A percentile compares a stretch with the other conserved stretches of the same genome.
These are phyloP conservation scores for Penicillium sp. DNA, from an alignment of 2,329 filamentous ascomycete species.

Conservation along the genomic window DNA sequence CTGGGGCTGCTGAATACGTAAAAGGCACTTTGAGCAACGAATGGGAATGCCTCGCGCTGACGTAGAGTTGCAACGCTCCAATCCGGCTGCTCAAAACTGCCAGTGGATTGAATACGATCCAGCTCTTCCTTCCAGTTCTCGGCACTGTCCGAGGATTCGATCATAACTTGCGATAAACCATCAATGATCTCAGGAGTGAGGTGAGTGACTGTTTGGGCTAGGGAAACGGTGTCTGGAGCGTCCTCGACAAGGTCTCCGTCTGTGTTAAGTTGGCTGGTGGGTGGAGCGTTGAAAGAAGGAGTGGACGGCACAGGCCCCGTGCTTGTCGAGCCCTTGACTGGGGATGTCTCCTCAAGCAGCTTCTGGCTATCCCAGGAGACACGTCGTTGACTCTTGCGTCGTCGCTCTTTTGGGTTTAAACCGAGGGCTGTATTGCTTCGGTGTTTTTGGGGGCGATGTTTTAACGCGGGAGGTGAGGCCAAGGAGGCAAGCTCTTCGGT, in stretches of 20 bases:
- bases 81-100: slow-evolving; percentile 37
- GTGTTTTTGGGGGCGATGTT: slow-evolving; percentile 41
- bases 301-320: background rate
- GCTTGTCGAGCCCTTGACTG: slow-evolving; percentile 13
- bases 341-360: slow-evolving; percentile 28
- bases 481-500: slow-evolving; percentile 28
- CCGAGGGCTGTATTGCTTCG: slow-evolving; percentile 28
- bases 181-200: slow-evolving; percentile 39
- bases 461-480: slow-evolving; percentile 40
- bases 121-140: slow-evolving; percentile 39
- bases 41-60: slow-evolving; percentile 40
- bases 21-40: slow-evolving; percentile 45
- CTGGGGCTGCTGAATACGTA: slow-evolving; percentile 42
- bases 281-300: slow-evolving; percentile 15
- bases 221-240: slow-evolving; percentile 11
- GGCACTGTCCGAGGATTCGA: slow-evolving; percentile 37
- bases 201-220: slow-evolving; percentile 36
- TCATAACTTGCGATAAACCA: slow-evolving; percentile 36
- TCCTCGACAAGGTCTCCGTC: slow-evolving; percentile 13
- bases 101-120: slow-evolving; percentile 34
- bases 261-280: slow-evolving; percentile 21
- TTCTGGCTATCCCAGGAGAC: slow-evolving; percentile 42
- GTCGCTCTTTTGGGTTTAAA: slow-evolving; percentile 18
- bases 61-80: slow-evolving; percentile 38
- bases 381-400: slow-evolving; percentile 31